Evolutionary conservation across 2,329 filamentous ascomycete genomes (phyloP).

Genomic region (Microdochium bolleyi): DNA sequence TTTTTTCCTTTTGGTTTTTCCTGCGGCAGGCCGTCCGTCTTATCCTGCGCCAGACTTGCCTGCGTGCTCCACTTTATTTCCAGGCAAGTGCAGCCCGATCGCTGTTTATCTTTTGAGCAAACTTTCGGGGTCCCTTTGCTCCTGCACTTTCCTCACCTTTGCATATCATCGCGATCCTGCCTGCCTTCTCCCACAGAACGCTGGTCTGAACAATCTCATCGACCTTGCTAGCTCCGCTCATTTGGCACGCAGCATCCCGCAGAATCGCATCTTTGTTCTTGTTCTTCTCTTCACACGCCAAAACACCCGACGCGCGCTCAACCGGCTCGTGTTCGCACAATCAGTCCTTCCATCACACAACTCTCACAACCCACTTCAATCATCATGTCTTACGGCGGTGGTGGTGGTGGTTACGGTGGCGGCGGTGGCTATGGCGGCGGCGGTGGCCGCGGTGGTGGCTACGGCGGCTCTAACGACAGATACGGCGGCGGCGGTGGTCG

Average conservation of each 20-base stretch:
- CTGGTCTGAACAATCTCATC: background rate
- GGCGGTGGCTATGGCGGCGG: slow-evolving; percentile 30
- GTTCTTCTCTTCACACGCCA: background rate
- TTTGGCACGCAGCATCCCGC: background rate
- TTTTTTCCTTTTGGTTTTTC: background rate
- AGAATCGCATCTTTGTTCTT: background rate
- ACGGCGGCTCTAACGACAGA: slow-evolving; percentile 9
- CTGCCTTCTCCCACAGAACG: background rate
- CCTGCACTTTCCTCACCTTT: background rate
- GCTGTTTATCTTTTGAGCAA: slow-evolving; percentile 1
- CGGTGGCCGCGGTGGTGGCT: slow-evolving; percentile 22
- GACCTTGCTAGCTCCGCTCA: background rate
- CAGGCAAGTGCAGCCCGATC: background rate
- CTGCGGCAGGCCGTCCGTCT: background rate
- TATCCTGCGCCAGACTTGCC: background rate
- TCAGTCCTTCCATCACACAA: background rate
- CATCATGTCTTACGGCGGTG: slow-evolving; percentile 65
- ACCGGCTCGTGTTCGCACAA: background rate
- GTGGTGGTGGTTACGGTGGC: slow-evolving; percentile 37
- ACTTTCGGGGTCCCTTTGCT: background rate
- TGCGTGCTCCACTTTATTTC: background rate
- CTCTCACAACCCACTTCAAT: slow-evolving; percentile 9
- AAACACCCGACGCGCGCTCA: background rate
- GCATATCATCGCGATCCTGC: background rate
- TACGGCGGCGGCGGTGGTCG: slow-evolving; percentile 15